Conservation (phyloP, 2,329 filamentous ascomycete species). For the Cladosporium sp. region DNA sequence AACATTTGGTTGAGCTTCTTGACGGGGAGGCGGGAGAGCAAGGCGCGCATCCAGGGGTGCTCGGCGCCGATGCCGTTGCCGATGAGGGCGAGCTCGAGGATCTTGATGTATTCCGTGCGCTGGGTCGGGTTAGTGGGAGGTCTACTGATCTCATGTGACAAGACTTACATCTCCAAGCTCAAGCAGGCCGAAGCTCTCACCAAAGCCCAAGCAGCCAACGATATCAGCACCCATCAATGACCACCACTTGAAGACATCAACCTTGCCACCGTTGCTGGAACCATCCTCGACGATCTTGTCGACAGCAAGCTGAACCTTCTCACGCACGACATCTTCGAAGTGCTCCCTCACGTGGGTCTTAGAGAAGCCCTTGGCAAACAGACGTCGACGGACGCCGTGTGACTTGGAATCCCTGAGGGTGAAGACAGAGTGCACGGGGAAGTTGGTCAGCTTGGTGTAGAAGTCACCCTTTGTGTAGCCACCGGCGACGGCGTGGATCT, state of each 20-base stretch:
- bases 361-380: slow-evolving; percentile 34
- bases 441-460: slow-evolving; percentile 18
- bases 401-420: slow-evolving; percentile 31
- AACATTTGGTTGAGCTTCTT: slow-evolving; percentile 19
- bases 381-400: slow-evolving; percentile 31
- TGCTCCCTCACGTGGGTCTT: slow-evolving; percentile 31
- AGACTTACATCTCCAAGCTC: slow-evolving; percentile 9
- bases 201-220: slow-evolving; percentile 14
- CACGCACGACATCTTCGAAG: slow-evolving; percentile 32
- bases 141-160: slow-evolving; percentile 32
- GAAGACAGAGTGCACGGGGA: slow-evolving; percentile 26
- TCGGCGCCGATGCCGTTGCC: slow-evolving; percentile 30
- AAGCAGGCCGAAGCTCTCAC: slow-evolving; percentile 14
- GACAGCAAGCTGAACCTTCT: slow-evolving; percentile 30
- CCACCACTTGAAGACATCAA: slow-evolving; percentile 37
- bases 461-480: slow-evolving; percentile 31
- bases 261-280: slow-evolving; percentile 25
- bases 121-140: slow-evolving; percentile 14
- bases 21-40: slow-evolving; percentile 22
- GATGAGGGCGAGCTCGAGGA: slow-evolving; percentile 26
- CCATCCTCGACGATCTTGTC: slow-evolving; percentile 27
- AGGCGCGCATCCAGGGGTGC: slow-evolving; percentile 22
- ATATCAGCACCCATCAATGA: slow-evolving; percentile 13
- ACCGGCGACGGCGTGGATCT: slow-evolving; percentile 5
- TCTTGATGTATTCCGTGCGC: slow-evolving; percentile 28